Evolutionary conservation across 768 basidiomycete species (phyloP).

Genomic region (Dentipellis fragilis): DNA sequence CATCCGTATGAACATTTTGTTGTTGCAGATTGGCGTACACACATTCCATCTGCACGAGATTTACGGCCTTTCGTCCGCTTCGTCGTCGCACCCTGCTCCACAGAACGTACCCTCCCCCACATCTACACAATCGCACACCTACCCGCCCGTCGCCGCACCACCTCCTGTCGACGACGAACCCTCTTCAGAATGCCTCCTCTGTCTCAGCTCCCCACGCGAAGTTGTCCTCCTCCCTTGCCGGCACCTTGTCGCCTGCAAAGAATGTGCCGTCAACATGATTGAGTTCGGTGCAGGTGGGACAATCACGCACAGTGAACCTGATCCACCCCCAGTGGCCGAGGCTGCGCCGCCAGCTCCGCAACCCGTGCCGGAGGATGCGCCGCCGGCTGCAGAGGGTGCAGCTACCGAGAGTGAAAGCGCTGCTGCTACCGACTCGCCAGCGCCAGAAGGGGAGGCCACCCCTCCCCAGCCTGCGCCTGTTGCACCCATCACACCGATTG

Average conservation of each 20-base stretch:
- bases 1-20: neutral
- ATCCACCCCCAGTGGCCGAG: slow-evolving; percentile 21
- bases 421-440: neutral
- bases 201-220: slow-evolving; percentile 79
- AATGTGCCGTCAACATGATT: slow-evolving; percentile 94
- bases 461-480: slow-evolving; percentile 12
- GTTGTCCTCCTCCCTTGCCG: slow-evolving; percentile 90
- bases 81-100: slow-evolving; percentile 17
- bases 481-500: slow-evolving; percentile 7
- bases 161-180: slow-evolving; percentile 49
- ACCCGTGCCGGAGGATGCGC: slow-evolving; percentile 16
- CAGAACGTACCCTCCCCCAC: slow-evolving; percentile 26
- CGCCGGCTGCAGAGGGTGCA: neutral
- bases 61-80: slow-evolving; percentile 69
- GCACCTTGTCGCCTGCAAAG: slow-evolving; percentile 91
- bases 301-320: slow-evolving; percentile 50
- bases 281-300: slow-evolving; percentile 92
- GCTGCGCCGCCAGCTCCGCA: slow-evolving; percentile 21
- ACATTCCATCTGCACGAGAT: slow-evolving; percentile 96
- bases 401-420: neutral
- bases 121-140: slow-evolving; percentile 34
- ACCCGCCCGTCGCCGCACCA: slow-evolving; percentile 30
- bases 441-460: neutral
- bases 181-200: slow-evolving; percentile 85
- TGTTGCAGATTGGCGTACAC: slow-evolving; percentile 73